Conservation (phyloP, 208 protist species). For the Leishmania amazonensis region DNA sequence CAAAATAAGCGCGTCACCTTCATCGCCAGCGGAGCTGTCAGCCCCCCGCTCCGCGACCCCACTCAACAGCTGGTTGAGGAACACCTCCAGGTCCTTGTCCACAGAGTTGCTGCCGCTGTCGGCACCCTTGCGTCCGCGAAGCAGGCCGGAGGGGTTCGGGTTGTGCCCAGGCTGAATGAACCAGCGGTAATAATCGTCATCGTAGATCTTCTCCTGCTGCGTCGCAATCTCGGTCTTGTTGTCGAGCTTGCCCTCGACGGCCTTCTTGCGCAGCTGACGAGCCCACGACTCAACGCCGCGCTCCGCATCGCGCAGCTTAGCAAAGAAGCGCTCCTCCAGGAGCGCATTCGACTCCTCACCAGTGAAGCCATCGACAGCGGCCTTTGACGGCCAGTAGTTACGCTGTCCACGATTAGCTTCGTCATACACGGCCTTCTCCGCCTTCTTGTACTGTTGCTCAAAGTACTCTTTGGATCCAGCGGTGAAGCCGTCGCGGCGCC, state of each 20-base stretch:
- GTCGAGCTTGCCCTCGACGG: slow-evolving; percentile 61
- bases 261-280: slow-evolving; percentile 64
- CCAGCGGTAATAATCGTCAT: slow-evolving; percentile 94
- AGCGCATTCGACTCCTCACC: slow-evolving; percentile 56
- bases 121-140: slow-evolving; percentile 38
- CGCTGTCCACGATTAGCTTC: slow-evolving; percentile 54
- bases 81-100: slow-evolving; percentile 69
- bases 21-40: neutral
- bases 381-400: slow-evolving; percentile 86
- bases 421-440: slow-evolving; percentile 82
- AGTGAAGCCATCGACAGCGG: slow-evolving; percentile 52
- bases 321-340: slow-evolving; percentile 79
- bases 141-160: slow-evolving; percentile 87
- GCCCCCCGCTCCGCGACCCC: slow-evolving; percentile 2
- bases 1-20: neutral
- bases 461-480: slow-evolving; percentile 87
- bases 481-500: slow-evolving; percentile 87
- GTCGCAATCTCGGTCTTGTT: slow-evolving; percentile 85
- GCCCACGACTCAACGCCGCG: slow-evolving; percentile 82
- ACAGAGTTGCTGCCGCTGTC: slow-evolving; percentile 18
- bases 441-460: slow-evolving; percentile 84
- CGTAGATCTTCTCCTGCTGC: slow-evolving; percentile 92
- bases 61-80: slow-evolving; percentile 50
- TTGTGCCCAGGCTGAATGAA: slow-evolving; percentile 90
- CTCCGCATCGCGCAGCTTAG: slow-evolving; percentile 56